A percentile compares a stretch with the other conserved stretches of the same genome.
These are phyloP conservation scores for Naganishia onofrii DNA, from an alignment of 768 basidiomycete species.

Conservation along the genomic window DNA sequence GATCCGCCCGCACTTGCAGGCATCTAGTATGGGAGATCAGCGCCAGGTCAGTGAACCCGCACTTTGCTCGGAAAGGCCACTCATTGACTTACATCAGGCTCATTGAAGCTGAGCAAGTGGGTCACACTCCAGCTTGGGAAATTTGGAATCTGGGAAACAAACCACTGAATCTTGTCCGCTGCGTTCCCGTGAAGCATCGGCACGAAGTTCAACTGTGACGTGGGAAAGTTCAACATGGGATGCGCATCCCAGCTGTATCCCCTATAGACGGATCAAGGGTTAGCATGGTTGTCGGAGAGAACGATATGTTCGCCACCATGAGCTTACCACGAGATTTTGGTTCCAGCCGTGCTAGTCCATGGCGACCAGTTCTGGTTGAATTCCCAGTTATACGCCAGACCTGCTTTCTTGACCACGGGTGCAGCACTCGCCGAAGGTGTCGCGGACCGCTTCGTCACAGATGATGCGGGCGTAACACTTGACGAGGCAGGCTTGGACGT, in stretches of 20 bases:
- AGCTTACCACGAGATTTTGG: slow-evolving; percentile 16
- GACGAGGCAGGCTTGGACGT: background rate
- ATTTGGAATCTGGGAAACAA: slow-evolving; percentile 17
- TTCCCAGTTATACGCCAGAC: slow-evolving; percentile 22
- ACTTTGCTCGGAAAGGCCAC: slow-evolving; percentile 3
- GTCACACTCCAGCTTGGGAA: slow-evolving; percentile 31
- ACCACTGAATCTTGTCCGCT: slow-evolving; percentile 22
- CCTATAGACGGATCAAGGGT: background rate
- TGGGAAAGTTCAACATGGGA: slow-evolving; percentile 19
- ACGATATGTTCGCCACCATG: background rate
- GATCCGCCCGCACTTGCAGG: slow-evolving; percentile 33
- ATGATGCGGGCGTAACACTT: background rate
- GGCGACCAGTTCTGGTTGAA: slow-evolving; percentile 23
- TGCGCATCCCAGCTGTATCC: slow-evolving; percentile 25
- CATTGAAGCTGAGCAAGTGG: slow-evolving; percentile 44
- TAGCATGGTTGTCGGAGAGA: background rate
- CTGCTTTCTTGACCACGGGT: background rate
- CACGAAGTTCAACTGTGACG: slow-evolving; percentile 15
- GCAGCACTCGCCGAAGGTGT: background rate
- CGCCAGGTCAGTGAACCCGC: slow-evolving; percentile 34
- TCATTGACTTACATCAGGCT: slow-evolving; percentile 35
- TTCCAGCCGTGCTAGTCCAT: slow-evolving; percentile 7
- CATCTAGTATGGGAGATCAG: slow-evolving; percentile 3
- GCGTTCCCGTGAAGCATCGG: slow-evolving; percentile 17
- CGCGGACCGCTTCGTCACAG: background rate